phyloP scores from a whole-genome alignment of 2,329 filamentous ascomycete genomes.

The Microcyclospora tardicrescens region DNA sequence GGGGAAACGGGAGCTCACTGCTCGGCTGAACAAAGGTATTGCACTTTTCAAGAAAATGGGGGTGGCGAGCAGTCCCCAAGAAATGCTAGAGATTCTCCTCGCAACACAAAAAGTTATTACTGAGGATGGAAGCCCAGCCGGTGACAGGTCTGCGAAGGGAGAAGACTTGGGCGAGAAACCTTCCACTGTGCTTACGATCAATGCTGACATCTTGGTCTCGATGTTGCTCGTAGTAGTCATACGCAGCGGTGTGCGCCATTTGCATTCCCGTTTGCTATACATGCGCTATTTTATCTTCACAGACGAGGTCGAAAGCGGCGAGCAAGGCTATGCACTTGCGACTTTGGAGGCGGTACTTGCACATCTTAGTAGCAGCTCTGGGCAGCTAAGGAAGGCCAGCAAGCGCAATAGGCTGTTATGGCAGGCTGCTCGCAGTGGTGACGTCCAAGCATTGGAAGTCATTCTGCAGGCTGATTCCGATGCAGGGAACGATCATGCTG shows the following conservation, averaged over 20 bases:
- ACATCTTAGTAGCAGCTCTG: constrained; percentile 74
- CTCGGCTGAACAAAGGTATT: constrained; percentile 63
- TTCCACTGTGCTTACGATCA: constrained; percentile 48
- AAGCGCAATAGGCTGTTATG: constrained; percentile 74
- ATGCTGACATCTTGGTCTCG: constrained; percentile 88
- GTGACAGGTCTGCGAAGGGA: constrained; percentile 5
- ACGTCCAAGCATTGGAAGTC: constrained; percentile 58
- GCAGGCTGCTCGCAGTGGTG: constrained; percentile 70
- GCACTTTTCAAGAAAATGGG: constrained; percentile 82
- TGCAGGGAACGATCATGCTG: constrained; percentile 13
- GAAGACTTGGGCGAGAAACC: constrained; percentile 36
- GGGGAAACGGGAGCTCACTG: constrained; percentile 69
- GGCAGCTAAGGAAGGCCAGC: constrained; percentile 69
- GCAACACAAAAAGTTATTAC: constrained; percentile 76
- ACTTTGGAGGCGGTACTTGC: constrained; percentile 89
- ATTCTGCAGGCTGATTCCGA: constrained; percentile 56
- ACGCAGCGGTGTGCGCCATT: constrained; percentile 69
- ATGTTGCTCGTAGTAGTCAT: constrained; percentile 86
- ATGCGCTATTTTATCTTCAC: constrained; percentile 97
- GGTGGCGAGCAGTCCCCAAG: constrained; percentile 64
- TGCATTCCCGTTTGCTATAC: constrained; percentile 82
- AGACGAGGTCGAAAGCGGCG: constrained; percentile 90
- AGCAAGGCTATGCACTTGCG: constrained; percentile 90
- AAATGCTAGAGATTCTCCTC: constrained; percentile 74
- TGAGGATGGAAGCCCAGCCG: constrained; percentile 14